These are phyloP conservation scores for Ascochyta lentis DNA, from an alignment of 2,329 filamentous ascomycete species.

Conservation along the genomic window DNA sequence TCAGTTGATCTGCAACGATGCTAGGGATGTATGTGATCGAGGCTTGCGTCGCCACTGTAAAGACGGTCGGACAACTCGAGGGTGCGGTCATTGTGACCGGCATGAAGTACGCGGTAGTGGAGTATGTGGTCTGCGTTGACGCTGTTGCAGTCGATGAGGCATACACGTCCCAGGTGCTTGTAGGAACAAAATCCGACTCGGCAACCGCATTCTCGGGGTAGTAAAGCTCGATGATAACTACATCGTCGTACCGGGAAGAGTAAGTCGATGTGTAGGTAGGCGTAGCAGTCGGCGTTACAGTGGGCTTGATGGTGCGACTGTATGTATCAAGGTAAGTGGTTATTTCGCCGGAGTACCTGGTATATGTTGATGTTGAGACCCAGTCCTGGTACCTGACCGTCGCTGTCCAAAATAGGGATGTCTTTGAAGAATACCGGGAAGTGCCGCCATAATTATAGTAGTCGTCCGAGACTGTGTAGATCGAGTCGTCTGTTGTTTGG, in stretches of 20 bases:
- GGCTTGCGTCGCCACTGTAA: conserved; percentile 28
- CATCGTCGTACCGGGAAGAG: conserved; percentile 16
- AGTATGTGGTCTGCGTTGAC: conserved; percentile 13
- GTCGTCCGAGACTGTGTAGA: conserved; percentile 9
- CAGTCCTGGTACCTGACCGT: conserved; percentile 29
- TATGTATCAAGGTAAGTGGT: conserved; percentile 19
- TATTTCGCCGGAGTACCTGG: conserved; percentile 5
- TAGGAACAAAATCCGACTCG: conserved; percentile 32
- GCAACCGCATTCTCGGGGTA: conserved; percentile 33
- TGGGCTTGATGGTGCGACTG: conserved; percentile 28
- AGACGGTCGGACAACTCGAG: conserved; percentile 34
- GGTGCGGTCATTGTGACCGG: conserved; percentile 42
- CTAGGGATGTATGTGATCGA: conserved; percentile 30
- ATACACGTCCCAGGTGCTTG: conserved; percentile 13
- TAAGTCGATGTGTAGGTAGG: conserved; percentile 25
- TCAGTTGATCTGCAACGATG: conserved; percentile 31
- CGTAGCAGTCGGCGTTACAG: conserved; percentile 35
- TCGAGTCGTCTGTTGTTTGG: conserved; percentile 7
- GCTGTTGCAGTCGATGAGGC: conserved; percentile 12
- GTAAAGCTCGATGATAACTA: conserved; percentile 28
- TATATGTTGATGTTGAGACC: conserved; percentile 24
- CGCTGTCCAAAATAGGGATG: conserved; percentile 36
- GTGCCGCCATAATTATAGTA: conserved; percentile 9
- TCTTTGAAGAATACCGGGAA: conserved; percentile 5
- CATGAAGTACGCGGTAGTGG: conserved; percentile 32